These are phyloP conservation scores for Plantago elongata DNA, from an alignment of 257 asterid species.

Conservation along the genomic window DNA sequence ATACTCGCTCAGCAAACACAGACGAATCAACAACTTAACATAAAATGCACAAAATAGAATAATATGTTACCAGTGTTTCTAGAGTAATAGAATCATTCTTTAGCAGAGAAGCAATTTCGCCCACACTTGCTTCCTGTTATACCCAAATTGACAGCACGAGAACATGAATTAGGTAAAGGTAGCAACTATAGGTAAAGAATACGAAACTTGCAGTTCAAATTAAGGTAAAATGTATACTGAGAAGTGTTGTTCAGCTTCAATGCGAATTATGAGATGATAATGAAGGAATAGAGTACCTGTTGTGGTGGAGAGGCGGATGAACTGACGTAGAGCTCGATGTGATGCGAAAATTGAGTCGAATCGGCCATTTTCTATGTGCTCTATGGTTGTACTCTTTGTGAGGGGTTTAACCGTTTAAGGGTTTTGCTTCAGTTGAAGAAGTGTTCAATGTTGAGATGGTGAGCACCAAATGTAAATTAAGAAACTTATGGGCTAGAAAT, in stretches of 20 bases:
- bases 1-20: slow-evolving; percentile 2
- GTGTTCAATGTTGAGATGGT: no score
- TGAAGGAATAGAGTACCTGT: slow-evolving; percentile 39
- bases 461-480: no score
- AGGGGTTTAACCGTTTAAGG: slow-evolving; percentile 44
- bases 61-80: slow-evolving; percentile 55
- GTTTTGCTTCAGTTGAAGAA: slow-evolving; percentile 18
- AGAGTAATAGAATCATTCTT: slow-evolving; percentile 55
- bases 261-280: no score
- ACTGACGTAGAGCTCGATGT: slow-evolving; percentile 65
- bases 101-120: slow-evolving; percentile 50
- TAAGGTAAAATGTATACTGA: no score
- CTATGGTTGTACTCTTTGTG: slow-evolving; percentile 3
- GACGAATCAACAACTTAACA: not conserved
- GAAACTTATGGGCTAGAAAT: no score
- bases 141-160: slow-evolving; percentile 17
- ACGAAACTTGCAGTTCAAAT: not conserved
- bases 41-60: not conserved
- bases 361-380: slow-evolving; percentile 37
- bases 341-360: slow-evolving; percentile 43
- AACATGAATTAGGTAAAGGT: not conserved
- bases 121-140: slow-evolving; percentile 63
- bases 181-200: not conserved
- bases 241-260: no score
- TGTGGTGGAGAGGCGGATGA: slow-evolving; percentile 58